phyloP scores from a whole-genome alignment of 1,284 basidiomycete species.

The Marasmius fiardii region DNA sequence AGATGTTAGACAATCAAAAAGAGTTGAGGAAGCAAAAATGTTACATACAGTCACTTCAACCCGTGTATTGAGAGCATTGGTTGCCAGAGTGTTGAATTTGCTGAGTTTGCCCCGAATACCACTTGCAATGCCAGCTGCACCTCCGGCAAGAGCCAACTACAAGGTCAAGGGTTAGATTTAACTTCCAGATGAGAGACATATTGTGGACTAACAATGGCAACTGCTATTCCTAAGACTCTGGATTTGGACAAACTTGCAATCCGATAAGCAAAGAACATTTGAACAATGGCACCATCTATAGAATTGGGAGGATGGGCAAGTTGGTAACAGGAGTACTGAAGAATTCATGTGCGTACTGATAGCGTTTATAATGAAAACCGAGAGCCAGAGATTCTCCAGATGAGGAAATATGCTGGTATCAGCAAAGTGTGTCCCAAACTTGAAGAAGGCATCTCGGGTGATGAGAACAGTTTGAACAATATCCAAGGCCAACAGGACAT shows the following conservation, averaged over 20 bases:
- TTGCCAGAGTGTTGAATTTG: not conserved
- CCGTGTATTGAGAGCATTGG: not conserved
- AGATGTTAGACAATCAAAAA: not conserved
- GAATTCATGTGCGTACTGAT: constrained; percentile 13
- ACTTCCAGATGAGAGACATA: not conserved
- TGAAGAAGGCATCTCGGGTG: constrained; percentile 20
- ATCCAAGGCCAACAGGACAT: constrained; percentile 20
- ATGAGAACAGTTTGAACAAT: constrained; percentile 20
- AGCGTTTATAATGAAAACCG: constrained; percentile 20
- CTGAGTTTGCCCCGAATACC: not conserved
- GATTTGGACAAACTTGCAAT: constrained; percentile 19
- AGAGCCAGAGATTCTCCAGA: constrained; percentile 18
- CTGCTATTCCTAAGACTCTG: constrained; percentile 8
- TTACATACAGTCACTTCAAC: not conserved
- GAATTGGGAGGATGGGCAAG: not conserved
- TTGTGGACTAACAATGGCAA: constrained; percentile 3
- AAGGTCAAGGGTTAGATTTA: not conserved
- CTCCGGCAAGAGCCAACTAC: not conserved
- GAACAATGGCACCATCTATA: not conserved
- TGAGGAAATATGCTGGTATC: constrained; percentile 17
- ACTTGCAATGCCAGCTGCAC: not conserved
- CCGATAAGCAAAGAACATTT: constrained; percentile 20
- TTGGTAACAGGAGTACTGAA: not conserved
- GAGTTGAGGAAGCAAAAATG: not conserved
- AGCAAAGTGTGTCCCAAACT: constrained; percentile 20